Evolutionary conservation across 2,329 filamentous ascomycete species (phyloP).

Genomic region (Aspergillus sp.): DNA sequence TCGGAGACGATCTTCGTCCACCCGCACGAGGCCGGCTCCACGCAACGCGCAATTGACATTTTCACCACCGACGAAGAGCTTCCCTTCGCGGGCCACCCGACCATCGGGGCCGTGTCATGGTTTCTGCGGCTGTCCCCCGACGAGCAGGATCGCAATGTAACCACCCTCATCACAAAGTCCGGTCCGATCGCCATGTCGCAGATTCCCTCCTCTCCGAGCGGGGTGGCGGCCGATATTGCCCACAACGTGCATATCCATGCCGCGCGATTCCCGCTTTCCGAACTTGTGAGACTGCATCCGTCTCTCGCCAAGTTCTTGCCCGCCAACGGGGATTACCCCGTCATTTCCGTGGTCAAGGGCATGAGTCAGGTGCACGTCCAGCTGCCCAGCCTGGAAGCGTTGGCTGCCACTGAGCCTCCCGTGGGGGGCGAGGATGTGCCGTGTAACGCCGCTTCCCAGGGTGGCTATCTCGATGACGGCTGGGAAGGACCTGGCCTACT

Average conservation of each 20-base stretch:
- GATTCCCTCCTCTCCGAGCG: slow-evolving; percentile 4
- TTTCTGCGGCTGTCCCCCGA: slow-evolving; percentile 23
- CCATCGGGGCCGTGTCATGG: slow-evolving; percentile 55
- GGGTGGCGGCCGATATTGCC: slow-evolving; percentile 31
- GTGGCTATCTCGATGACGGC: slow-evolving; percentile 30
- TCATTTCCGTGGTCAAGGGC: slow-evolving; percentile 41
- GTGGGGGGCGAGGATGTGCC: slow-evolving; percentile 22
- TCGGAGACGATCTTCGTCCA: slow-evolving; percentile 58
- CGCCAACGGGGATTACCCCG: slow-evolving; percentile 19
- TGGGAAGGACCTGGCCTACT: slow-evolving; percentile 28
- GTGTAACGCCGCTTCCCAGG: slow-evolving; percentile 3
- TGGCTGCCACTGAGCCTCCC: slow-evolving; percentile 41
- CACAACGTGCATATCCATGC: slow-evolving; percentile 36
- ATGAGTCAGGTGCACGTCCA: slow-evolving; percentile 61
- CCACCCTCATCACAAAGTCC: slow-evolving; percentile 53
- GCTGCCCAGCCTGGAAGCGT: slow-evolving; percentile 58
- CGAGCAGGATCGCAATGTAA: slow-evolving; percentile 6
- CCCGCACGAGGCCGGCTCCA: slow-evolving; percentile 9
- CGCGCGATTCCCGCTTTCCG: slow-evolving; percentile 20
- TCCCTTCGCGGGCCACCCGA: slow-evolving; percentile 59
- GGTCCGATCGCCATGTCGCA: slow-evolving; percentile 52
- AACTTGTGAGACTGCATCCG: slow-evolving; percentile 26
- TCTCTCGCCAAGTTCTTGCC: slow-evolving; percentile 20
- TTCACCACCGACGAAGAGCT: slow-evolving; percentile 52
- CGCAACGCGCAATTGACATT: slow-evolving; percentile 47